Conservation (phyloP, 306 rosid species). For the Casuarina equisetifolia region DNA sequence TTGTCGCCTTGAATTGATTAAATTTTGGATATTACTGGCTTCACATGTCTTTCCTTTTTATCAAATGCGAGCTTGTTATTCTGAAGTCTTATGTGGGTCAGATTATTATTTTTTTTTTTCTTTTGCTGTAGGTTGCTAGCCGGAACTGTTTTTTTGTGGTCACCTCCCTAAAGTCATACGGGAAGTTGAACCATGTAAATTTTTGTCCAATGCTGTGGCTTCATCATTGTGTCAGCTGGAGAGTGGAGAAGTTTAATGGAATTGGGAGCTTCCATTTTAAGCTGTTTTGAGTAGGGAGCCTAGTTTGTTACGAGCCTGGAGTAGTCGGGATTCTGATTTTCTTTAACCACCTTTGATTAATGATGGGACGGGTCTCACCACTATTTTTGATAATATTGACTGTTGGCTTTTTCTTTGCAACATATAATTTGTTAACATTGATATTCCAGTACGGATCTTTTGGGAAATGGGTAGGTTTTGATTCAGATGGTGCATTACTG, state of each 20-base stretch:
- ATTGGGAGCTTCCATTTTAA: constrained; percentile 26
- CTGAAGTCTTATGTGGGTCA: background rate
- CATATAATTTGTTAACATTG: constrained; percentile 70
- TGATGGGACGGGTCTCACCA: constrained; percentile 64
- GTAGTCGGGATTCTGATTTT: constrained; percentile 34
- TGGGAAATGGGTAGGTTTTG: constrained; percentile 33
- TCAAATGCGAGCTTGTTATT: constrained; percentile 4
- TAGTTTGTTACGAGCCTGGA: constrained; percentile 30
- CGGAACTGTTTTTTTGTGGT: constrained; percentile 14
- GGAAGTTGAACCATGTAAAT: background rate
- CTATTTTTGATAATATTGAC: constrained; percentile 63
- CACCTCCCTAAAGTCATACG: background rate
- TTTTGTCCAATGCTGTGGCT: constrained; percentile 1
- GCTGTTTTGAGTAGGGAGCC: constrained; percentile 30
- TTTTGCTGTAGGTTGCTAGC: constrained; percentile 24
- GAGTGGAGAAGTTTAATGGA: constrained; percentile 19
- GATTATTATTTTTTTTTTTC: background rate
- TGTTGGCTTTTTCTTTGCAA: constrained; percentile 72
- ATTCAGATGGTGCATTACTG: constrained; percentile 29
- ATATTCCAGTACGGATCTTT: constrained; percentile 55
- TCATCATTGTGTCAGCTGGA: constrained; percentile 21
- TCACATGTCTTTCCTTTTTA: constrained; percentile 7
- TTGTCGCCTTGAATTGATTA: background rate
- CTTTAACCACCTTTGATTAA: constrained; percentile 35
- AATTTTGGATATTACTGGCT: background rate